Evolutionary conservation across 352 stramenopile species (phyloP).

Genomic region (Porosira glacialis): DNA sequence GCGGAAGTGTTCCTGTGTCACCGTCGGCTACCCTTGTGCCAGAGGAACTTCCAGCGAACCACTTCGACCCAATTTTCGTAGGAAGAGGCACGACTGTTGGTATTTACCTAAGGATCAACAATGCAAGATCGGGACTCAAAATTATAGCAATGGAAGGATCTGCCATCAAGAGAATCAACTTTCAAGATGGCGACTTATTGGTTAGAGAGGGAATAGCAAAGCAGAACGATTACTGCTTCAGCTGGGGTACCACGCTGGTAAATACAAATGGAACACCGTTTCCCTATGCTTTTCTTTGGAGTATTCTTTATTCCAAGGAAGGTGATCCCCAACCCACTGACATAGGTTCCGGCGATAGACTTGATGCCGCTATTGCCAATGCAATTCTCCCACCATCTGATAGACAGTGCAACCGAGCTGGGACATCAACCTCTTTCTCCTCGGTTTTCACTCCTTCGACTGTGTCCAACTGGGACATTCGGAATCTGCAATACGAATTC

Average conservation of each 20-base stretch:
- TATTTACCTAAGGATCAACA: slow-evolving; percentile 4
- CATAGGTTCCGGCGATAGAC: no score
- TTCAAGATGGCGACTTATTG: slow-evolving; percentile 14
- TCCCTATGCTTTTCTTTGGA: no score
- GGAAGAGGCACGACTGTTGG: background rate
- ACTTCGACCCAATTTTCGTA: background rate
- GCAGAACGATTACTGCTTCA: slow-evolving; percentile 19
- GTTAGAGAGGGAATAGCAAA: slow-evolving; percentile 13
- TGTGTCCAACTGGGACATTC: no score
- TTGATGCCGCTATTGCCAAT: no score
- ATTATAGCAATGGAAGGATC: background rate
- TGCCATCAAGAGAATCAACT: background rate
- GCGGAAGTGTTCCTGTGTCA: background rate
- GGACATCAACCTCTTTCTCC: no score
- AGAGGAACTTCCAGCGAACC: background rate
- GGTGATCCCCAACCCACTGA: no score
- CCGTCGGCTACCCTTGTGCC: background rate
- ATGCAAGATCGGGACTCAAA: background rate
- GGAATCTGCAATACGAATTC: no score
- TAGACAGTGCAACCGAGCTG: no score
- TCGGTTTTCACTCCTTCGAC: no score
- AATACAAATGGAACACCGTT: no score
- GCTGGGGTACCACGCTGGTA: slow-evolving; percentile 22
- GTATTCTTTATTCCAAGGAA: no score
- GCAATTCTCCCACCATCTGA: no score